Percentiles rank a stretch among this genome's conserved stretches.
Conservation (phyloP, 1,284 basidiomycete genomes). For the Exsudoporus floridanus region DNA sequence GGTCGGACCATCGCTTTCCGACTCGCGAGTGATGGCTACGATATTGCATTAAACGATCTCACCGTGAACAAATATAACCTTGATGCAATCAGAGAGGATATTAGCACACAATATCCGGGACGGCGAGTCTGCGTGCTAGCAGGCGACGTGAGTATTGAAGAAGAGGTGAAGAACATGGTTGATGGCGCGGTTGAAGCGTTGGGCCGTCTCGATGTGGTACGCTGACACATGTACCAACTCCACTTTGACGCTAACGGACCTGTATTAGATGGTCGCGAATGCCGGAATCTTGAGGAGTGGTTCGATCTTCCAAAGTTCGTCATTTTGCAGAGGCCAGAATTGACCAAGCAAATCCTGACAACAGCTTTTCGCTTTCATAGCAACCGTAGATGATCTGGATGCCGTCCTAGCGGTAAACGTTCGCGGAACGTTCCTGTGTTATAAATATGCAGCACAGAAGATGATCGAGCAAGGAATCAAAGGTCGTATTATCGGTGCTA, state of each 20-base stretch:
- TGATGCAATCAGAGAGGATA: conserved; percentile 26
- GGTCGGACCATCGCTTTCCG: conserved; percentile 37
- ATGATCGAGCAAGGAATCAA: conserved; percentile 41
- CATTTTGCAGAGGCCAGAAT: not conserved
- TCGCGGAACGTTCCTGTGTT: conserved; percentile 38
- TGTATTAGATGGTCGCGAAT: conserved; percentile 39
- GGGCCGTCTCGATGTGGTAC: conserved; percentile 41
- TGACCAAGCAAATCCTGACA: not conserved
- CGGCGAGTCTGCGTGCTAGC: conserved; percentile 23
- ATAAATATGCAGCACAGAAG: conserved; percentile 39
- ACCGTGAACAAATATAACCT: conserved; percentile 19
- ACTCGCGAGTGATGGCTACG: conserved; percentile 40
- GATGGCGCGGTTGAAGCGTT: conserved; percentile 30
- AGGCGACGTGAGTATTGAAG: conserved; percentile 38
- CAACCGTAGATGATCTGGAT: conserved; percentile 27
- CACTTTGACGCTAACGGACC: not conserved
- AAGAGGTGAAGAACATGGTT: conserved; percentile 39
- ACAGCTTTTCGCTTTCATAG: conserved; percentile 11
- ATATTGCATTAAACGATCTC: conserved; percentile 39
- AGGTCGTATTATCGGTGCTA: conserved; percentile 41
- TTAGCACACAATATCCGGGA: conserved; percentile 23
- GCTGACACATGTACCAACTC: conserved; percentile 4
- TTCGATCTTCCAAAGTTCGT: conserved; percentile 23
- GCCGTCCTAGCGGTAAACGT: conserved; percentile 34
- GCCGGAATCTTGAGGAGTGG: conserved; percentile 33